Conservation (phyloP, 768 basidiomycete genomes). For the Multifurca ochricompacta region DNA sequence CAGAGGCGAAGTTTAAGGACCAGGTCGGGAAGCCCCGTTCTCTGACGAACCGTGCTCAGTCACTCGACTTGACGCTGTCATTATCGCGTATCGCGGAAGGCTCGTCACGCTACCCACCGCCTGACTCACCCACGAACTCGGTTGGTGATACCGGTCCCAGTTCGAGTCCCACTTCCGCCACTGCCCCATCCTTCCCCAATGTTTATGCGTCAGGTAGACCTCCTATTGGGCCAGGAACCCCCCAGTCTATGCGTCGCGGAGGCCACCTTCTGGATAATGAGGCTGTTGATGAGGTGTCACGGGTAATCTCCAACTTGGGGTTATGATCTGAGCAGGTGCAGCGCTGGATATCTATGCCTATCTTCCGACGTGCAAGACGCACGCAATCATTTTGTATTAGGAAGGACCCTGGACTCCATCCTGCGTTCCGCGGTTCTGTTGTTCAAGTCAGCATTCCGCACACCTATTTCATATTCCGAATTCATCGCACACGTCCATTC, state of each 20-base stretch:
- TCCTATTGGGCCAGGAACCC: slow-evolving; percentile 24
- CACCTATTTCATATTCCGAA: slow-evolving; percentile 17
- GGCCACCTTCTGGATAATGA: slow-evolving; percentile 43
- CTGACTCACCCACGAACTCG: slow-evolving; percentile 77
- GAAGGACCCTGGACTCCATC: slow-evolving; percentile 21
- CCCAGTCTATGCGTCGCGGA: slow-evolving; percentile 24
- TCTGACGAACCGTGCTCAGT: slow-evolving; percentile 80
- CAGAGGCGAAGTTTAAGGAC: slow-evolving; percentile 79
- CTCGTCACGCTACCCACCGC: slow-evolving; percentile 50
- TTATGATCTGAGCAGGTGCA: slow-evolving; percentile 21
- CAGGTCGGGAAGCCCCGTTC: slow-evolving; percentile 71
- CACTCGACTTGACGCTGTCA: slow-evolving; percentile 79
- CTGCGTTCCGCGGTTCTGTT: slow-evolving; percentile 4
- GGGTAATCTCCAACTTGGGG: slow-evolving; percentile 57
- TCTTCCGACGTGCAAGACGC: slow-evolving; percentile 15
- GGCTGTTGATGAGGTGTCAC: slow-evolving; percentile 60
- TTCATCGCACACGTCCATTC: slow-evolving; percentile 9
- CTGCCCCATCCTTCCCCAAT: slow-evolving; percentile 77
- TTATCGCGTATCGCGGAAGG: slow-evolving; percentile 75
- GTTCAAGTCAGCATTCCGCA: slow-evolving; percentile 5
- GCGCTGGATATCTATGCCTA: slow-evolving; percentile 13
- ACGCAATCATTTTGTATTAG: slow-evolving; percentile 21
- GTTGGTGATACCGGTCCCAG: slow-evolving; percentile 66
- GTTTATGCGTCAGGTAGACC: slow-evolving; percentile 56
- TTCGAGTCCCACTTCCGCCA: slow-evolving; percentile 71